Evolutionary conservation across 805 yeast genomes (phyloP).

Genomic region (Suhomyces prunicola): DNA sequence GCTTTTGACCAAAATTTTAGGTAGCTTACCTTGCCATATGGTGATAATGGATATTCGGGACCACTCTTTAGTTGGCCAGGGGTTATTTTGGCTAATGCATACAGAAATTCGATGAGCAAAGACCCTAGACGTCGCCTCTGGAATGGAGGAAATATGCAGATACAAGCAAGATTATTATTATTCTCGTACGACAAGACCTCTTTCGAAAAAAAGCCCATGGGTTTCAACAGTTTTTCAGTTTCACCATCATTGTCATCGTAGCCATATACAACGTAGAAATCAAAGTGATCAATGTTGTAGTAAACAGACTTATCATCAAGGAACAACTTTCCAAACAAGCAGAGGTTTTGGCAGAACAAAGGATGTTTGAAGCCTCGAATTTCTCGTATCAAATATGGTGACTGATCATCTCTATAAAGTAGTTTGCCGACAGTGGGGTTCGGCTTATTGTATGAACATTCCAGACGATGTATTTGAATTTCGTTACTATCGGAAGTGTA

Average conservation of each 20-base stretch:
- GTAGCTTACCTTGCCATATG: conserved; percentile 74
- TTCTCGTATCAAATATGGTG: conserved; percentile 50
- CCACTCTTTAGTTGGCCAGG: conserved; percentile 69
- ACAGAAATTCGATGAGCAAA: conserved; percentile 77
- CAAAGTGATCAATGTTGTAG: conserved; percentile 74
- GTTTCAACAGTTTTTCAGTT: conserved; percentile 26
- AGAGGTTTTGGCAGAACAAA: conserved; percentile 76
- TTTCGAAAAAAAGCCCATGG: conserved; percentile 91
- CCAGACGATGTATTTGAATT: conserved; percentile 48
- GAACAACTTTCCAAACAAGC: conserved; percentile 82
- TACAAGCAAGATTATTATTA: conserved; percentile 82
- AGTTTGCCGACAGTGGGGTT: conserved; percentile 59
- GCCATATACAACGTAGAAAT: conserved; percentile 73
- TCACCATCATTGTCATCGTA: conserved; percentile 18
- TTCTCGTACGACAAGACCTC: conserved; percentile 76
- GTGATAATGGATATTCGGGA: conserved; percentile 88
- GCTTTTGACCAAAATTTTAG: conserved; percentile 68
- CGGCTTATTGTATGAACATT: conserved; percentile 35
- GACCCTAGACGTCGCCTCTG: conserved; percentile 79
- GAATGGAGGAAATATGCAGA: conserved; percentile 87
- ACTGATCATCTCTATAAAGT: conserved; percentile 58
- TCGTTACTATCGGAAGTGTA: conserved; percentile 52
- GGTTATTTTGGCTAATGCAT: conserved; percentile 56
- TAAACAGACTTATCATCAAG: conserved; percentile 87
- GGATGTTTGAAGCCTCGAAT: conserved; percentile 64